Base-by-base conservation (phyloP, 495 filamentous ascomycete genomes). In the Hypoxylon subgilvum region DNA sequence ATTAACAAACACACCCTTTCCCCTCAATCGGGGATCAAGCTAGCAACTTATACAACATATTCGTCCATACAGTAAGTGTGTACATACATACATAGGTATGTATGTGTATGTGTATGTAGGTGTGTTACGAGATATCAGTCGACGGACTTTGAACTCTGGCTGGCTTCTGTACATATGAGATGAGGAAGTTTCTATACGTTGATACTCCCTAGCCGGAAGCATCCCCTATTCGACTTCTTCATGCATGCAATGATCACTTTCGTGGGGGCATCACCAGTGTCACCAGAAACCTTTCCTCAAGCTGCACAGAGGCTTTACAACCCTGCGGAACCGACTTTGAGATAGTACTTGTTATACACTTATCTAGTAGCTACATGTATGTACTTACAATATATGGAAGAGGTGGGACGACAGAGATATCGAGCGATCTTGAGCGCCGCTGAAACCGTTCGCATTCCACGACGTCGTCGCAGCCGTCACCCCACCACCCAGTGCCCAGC, bases 401-500 rank as follows among this genome's bases (percentile, higher is more conserved):
- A 36, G 12, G 34, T 64, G 50, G 54, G 34, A 64, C 48, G 50
- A 64, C 49, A 6, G n/a, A 30, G 32, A 45, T 59, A 55, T 64
- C 38, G 45, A 59, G 54, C 45, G 61, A 64, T 55, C 44, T 59
- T 52, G 39, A 52, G 38, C 36, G 38, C 23, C 36, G 41, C 44
- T 52, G 45, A 52, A 51, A 55, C 61, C 40, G 39, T 34, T 40
- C 14, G 44, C 39, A 54, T 58, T 57, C 44, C 61, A 59, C 61
- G 28, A 41, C 50, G 41, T 59, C 53, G 38, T 64, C 50, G 55
- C 54, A 36, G 27, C 48, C 39, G 31, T 63, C 48, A 53, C 49
- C 54, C 61, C 61, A 64, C 54, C 35, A 36, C 60, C 44, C 61
- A 64, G 50, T 54, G 54, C 60, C 44, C 61, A 64, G 50, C 61